Evolutionary conservation across 345 rosid species (phyloP).

Genomic region (Euphorbia peplus): DNA sequence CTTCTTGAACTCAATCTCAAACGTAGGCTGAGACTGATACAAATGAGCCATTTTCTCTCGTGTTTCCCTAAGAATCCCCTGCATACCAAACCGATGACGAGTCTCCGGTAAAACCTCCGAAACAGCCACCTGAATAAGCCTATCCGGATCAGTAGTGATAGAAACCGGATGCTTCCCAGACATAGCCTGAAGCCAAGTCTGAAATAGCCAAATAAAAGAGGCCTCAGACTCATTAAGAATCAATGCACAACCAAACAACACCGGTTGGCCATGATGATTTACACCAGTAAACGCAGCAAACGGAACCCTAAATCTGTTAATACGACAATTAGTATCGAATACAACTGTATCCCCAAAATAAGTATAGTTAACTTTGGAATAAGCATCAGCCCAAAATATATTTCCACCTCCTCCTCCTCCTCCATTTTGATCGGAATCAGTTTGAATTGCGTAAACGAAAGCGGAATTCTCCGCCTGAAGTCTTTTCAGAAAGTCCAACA

Average conservation of each 20-base stretch:
- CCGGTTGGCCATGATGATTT: constrained; percentile 76
- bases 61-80: constrained; percentile 54
- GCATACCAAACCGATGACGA: constrained; percentile 53
- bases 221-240: constrained; percentile 58
- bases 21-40: constrained; percentile 53
- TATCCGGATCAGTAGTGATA: constrained; percentile 65
- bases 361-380: constrained; percentile 48
- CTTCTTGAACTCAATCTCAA: constrained; percentile 59
- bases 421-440: constrained; percentile 26
- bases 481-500: constrained; percentile 51
- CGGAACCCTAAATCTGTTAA: constrained; percentile 44
- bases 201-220: constrained; percentile 64
- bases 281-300: constrained; percentile 68
- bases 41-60: constrained; percentile 57
- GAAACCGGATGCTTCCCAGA: constrained; percentile 58
- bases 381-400: constrained; percentile 69
- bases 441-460: constrained; percentile 60
- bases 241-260: constrained; percentile 68
- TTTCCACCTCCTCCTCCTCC: constrained; percentile 45
- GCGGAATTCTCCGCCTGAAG: constrained; percentile 58
- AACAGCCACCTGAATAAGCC: constrained; percentile 52
- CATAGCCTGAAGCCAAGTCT: constrained; percentile 75
- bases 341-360: constrained; percentile 60
- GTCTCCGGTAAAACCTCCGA: constrained; percentile 52
- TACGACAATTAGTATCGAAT: constrained; percentile 50